Evolutionary conservation across 805 yeast genomes (phyloP).

Genomic region (Candida awuae): DNA sequence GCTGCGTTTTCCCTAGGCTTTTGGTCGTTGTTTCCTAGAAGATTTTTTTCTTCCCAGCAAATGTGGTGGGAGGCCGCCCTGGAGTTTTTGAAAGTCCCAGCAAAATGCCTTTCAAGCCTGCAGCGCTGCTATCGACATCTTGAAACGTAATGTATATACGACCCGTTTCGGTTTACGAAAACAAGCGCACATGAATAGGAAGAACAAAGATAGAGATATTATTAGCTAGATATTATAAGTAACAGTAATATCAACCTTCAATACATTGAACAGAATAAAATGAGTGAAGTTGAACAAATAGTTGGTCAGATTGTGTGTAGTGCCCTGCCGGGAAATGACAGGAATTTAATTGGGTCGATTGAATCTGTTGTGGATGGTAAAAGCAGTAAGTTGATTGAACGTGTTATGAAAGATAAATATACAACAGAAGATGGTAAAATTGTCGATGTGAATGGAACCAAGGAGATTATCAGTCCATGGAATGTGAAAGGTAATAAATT

Average conservation of each 20-base stretch:
- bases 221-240: too few relatives aligned
- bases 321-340: constrained; percentile 51
- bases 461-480: constrained; percentile 17
- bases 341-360: constrained; percentile 9
- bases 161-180: too few relatives aligned
- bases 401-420: constrained; percentile 21
- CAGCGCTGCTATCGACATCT: too few relatives aligned
- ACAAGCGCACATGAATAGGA: too few relatives aligned
- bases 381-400: constrained; percentile 16
- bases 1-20: too few relatives aligned
- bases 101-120: too few relatives aligned
- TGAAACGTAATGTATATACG: too few relatives aligned
- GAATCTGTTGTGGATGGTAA: not conserved
- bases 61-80: too few relatives aligned
- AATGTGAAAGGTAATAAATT: constrained; percentile 44
- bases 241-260: not conserved
- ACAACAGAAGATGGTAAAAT: constrained; percentile 7
- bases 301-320: constrained; percentile 34
- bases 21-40: too few relatives aligned
- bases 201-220: too few relatives aligned
- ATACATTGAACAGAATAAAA: constrained; percentile 1
- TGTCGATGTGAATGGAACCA: not conserved
- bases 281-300: constrained; percentile 22
- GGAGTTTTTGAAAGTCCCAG: too few relatives aligned
- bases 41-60: too few relatives aligned